Evolutionary conservation across 1,139 yeast species (phyloP).

Genomic region (Geotrichum candidum): DNA sequence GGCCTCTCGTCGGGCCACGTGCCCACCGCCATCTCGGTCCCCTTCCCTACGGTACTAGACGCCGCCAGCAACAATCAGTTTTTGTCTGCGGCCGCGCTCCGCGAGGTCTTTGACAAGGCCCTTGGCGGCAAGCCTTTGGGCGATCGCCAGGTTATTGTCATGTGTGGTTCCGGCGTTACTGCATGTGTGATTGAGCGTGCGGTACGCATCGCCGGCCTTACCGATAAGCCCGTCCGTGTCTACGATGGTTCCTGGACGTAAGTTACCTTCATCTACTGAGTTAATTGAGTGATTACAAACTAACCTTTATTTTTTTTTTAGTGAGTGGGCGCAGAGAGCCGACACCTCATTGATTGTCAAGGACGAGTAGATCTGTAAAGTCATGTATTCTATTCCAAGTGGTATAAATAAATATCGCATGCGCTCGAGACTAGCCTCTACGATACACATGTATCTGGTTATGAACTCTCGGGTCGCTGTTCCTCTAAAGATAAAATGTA

Average conservation of each 20-base stretch:
- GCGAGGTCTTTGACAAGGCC: slow-evolving; percentile 38
- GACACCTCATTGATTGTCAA: slow-evolving; percentile 26
- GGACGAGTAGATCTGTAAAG: slow-evolving; percentile 11
- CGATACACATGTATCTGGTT: background rate
- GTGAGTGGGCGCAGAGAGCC: slow-evolving; percentile 40
- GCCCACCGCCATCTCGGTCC: slow-evolving; percentile 73
- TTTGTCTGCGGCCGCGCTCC: slow-evolving; percentile 44
- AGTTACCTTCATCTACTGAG: background rate
- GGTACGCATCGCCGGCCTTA: slow-evolving; percentile 51
- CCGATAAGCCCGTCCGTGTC: slow-evolving; percentile 48
- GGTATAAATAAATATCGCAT: background rate
- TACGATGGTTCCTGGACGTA: slow-evolving; percentile 94
- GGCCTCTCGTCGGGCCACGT: slow-evolving; percentile 87
- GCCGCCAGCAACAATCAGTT: slow-evolving; percentile 43
- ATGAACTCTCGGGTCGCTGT: background rate
- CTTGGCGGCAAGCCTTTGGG: slow-evolving; percentile 23
- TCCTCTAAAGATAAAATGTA: slow-evolving; percentile 34
- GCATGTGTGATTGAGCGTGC: slow-evolving; percentile 79
- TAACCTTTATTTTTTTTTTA: slow-evolving; percentile 14
- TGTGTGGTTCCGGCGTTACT: slow-evolving; percentile 96
- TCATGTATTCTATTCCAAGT: background rate
- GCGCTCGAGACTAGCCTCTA: background rate
- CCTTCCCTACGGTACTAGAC: slow-evolving; percentile 57
- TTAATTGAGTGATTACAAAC: background rate
- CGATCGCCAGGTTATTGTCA: slow-evolving; percentile 63